A percentile compares a stretch with the other conserved stretches of the same genome.
Conservation (phyloP, 1,139 yeast species). For the Debaryomycetaceae sp. region DNA sequence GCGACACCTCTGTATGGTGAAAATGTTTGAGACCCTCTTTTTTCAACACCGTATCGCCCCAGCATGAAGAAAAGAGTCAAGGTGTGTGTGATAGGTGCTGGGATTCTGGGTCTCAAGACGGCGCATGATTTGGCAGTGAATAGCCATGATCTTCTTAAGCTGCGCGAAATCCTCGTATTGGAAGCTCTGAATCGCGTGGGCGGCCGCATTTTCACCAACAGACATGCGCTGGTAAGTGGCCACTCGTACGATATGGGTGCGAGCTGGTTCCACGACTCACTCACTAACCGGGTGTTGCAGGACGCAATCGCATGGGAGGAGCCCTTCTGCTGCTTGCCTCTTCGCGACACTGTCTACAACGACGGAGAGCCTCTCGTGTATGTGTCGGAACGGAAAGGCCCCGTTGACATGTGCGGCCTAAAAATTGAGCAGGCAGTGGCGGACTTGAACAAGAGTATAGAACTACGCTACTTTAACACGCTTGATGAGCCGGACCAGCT, state of each 20-base stretch:
- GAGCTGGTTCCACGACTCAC: conserved; percentile 81
- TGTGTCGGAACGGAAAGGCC: conserved; percentile 34
- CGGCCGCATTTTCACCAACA: conserved; percentile 29
- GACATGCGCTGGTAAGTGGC: conserved; percentile 21
- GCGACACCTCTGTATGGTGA: no score
- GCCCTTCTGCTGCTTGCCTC: conserved; percentile 12
- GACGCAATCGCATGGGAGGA: conserved; percentile 9
- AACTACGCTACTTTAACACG: conserved; percentile 37
- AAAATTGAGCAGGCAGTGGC: conserved; percentile 31
- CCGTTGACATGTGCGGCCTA: conserved; percentile 14
- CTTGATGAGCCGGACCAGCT: conserved; percentile 39
- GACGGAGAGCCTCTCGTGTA: conserved; percentile 35
- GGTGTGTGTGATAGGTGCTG: conserved; percentile 60
- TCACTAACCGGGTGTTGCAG: conserved; percentile 44
- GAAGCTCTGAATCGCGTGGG: conserved; percentile 45
- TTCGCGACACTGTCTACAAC: conserved; percentile 35
- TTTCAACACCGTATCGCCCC: no score
- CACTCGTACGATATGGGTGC: conserved; percentile 66
- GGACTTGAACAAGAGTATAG: conserved; percentile 54
- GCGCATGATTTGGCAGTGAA: conserved; percentile 44
- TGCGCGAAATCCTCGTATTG: conserved; percentile 23
- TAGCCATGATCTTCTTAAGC: conserved; percentile 17
- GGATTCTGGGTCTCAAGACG: conserved; percentile 72
- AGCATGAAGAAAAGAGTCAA: conserved; percentile 1
- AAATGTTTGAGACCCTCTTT: no score